Percentiles rank a stretch among this genome's conserved stretches.
phyloP scores from a whole-genome alignment of 2,329 filamentous ascomycete genomes.

The Nemania serpens region DNA sequence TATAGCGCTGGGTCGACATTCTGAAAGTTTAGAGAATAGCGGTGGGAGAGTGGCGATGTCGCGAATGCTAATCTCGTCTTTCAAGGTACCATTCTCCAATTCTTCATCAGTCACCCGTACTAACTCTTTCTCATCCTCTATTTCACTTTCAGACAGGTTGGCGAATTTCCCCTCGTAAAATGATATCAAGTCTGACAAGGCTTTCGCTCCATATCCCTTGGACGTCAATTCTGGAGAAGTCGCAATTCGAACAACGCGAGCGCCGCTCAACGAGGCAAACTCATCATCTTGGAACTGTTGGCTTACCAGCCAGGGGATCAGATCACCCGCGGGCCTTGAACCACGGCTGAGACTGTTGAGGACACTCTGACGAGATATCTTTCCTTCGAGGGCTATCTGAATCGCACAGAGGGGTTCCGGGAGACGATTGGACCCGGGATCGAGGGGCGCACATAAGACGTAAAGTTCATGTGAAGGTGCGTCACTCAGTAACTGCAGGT shows the following conservation, averaged over 20 bases:
- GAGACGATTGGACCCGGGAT: constrained; percentile 71
- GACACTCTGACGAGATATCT: constrained; percentile 92
- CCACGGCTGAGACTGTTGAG: constrained; percentile 87
- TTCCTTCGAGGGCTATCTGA: constrained; percentile 91
- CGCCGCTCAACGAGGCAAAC: constrained; percentile 91
- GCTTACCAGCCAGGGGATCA: constrained; percentile 97
- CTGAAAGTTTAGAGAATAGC: constrained; percentile 84
- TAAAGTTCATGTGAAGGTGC: constrained; percentile 96
- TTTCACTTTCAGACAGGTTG: constrained; percentile 73
- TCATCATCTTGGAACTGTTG: constrained; percentile 98
- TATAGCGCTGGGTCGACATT: constrained; percentile 77
- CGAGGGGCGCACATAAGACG: constrained; percentile 85
- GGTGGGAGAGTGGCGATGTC: constrained; percentile 93
- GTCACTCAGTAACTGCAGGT: constrained; percentile 98
- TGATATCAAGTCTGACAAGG: constrained; percentile 82
- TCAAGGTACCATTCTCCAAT: constrained; percentile 73
- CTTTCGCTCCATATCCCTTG: constrained; percentile 93
- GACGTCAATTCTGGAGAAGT: constrained; percentile 91
- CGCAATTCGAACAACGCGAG: constrained; percentile 89
- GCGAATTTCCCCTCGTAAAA: constrained; percentile 96
- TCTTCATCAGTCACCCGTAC: constrained; percentile 82
- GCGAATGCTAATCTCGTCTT: constrained; percentile 86
- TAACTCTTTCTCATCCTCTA: constrained; percentile 65
- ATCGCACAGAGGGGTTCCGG: constrained; percentile 95
- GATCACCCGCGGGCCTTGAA: constrained; percentile 84